Conservation (phyloP, 495 filamentous ascomycete genomes). For the Talaromyces liani region DNA sequence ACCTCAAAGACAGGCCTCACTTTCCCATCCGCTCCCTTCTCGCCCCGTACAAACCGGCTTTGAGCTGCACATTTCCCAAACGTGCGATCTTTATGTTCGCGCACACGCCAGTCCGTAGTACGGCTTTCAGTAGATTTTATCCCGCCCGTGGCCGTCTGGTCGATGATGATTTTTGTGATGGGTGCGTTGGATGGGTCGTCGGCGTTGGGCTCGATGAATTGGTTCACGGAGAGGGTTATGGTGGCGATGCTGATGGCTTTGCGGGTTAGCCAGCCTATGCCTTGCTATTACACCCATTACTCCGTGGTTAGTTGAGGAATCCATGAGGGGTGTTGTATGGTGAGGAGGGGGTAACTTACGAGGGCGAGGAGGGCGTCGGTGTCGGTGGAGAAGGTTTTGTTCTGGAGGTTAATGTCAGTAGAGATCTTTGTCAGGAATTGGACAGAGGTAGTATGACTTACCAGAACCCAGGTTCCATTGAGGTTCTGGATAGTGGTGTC, state of each 20-base stretch:
- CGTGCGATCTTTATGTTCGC: constrained; percentile 69
- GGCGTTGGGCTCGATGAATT: constrained; percentile 43
- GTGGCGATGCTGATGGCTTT: constrained; percentile 66
- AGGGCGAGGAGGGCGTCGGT: constrained; percentile 65
- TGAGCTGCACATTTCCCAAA: constrained; percentile 68
- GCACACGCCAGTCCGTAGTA: constrained; percentile 58
- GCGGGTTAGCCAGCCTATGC: constrained; percentile 74
- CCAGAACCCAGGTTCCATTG: constrained; percentile 72
- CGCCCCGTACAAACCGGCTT: constrained; percentile 43
- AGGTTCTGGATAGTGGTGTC: constrained; percentile 66
- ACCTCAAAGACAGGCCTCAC: constrained; percentile 28
- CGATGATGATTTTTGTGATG: constrained; percentile 69
- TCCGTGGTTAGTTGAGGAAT: constrained; percentile 9
- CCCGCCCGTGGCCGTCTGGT: constrained; percentile 69
- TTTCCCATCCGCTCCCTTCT: constrained; percentile 26
- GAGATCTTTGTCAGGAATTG: constrained; percentile 5
- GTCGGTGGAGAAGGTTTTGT: constrained; percentile 68
- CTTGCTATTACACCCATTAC: constrained; percentile 46
- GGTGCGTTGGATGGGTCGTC: constrained; percentile 27
- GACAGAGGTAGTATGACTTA: constrained; percentile 26
- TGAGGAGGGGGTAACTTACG: constrained; percentile 26
- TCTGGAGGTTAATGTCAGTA: constrained; percentile 38
- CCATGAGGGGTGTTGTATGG: too few relatives aligned
- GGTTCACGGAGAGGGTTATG: constrained; percentile 60
- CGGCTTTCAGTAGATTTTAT: constrained; percentile 66